Conservation (phyloP, 2,329 filamentous ascomycete species). For the Epichloe sylvatica region DNA sequence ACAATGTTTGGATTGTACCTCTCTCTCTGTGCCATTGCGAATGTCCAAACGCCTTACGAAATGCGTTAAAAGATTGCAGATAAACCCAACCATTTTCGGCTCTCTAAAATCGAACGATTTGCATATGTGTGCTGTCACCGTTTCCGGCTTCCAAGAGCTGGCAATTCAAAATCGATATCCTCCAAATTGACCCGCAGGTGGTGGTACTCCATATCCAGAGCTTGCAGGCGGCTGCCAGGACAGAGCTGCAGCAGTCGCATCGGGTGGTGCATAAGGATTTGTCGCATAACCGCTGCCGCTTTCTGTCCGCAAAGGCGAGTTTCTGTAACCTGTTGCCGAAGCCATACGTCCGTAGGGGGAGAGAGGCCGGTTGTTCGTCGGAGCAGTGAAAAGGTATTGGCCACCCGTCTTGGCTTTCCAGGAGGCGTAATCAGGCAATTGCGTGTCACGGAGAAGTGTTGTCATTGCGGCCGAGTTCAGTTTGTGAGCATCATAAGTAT, state of each 20-base stretch:
- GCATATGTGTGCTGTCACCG: neutral
- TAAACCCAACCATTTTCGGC: conserved; percentile 1
- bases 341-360: conserved; percentile 35
- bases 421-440: conserved; percentile 46
- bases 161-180: conserved; percentile 20
- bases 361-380: conserved; percentile 25
- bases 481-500: conserved; percentile 55
- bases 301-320: conserved; percentile 37
- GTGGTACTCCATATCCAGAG: conserved; percentile 17
- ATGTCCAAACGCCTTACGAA: conserved; percentile 15
- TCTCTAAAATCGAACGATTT: neutral
- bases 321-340: conserved; percentile 32
- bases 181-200: conserved; percentile 22
- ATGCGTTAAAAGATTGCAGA: conserved; percentile 3
- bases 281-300: conserved; percentile 14
- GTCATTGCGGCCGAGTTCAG: conserved; percentile 62
- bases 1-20: neutral
- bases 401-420: conserved; percentile 35
- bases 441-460: conserved; percentile 53
- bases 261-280: conserved; percentile 18
- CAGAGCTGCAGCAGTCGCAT: conserved; percentile 12
- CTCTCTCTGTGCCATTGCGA: neutral
- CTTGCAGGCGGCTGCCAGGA: conserved; percentile 17
- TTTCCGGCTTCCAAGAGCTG: neutral
- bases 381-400: conserved; percentile 21